phyloP scores from a whole-genome alignment of 148 eudicot genomes.

The Persicaria maculosa region DNA sequence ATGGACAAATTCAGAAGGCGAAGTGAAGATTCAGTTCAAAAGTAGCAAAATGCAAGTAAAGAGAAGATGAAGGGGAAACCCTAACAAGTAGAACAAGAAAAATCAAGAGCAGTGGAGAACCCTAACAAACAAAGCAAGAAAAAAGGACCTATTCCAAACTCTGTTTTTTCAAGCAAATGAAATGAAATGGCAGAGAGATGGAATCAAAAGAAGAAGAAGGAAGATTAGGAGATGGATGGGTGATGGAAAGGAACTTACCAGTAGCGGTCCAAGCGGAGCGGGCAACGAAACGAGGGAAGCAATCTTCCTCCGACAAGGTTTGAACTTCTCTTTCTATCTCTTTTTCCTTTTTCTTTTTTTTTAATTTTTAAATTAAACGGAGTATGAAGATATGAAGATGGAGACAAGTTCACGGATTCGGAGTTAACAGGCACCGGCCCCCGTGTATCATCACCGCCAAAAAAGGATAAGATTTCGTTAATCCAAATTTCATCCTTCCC shows the following conservation, averaged over 20 bases:
- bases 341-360: neutral
- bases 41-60: neutral
- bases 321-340: neutral
- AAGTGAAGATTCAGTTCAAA: neutral
- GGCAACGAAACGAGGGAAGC: neutral
- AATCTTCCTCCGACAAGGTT: neutral
- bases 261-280: neutral
- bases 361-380: neutral
- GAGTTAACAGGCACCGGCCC: neutral
- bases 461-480: neutral
- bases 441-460: neutral
- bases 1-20: neutral
- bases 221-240: neutral
- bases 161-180: neutral
- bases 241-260: conserved; percentile 6
- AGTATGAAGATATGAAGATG: neutral
- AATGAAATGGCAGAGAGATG: neutral
- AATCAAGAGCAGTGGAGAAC: neutral
- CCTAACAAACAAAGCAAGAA: neutral
- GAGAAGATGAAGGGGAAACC: neutral
- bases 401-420: conserved; percentile 8
- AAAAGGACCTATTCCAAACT: neutral
- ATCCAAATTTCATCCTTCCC: too few relatives aligned
- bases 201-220: neutral
- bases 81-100: neutral